Conservation (phyloP, 164 flowering plant genomes). For the Cinnamomum micranthum region DNA sequence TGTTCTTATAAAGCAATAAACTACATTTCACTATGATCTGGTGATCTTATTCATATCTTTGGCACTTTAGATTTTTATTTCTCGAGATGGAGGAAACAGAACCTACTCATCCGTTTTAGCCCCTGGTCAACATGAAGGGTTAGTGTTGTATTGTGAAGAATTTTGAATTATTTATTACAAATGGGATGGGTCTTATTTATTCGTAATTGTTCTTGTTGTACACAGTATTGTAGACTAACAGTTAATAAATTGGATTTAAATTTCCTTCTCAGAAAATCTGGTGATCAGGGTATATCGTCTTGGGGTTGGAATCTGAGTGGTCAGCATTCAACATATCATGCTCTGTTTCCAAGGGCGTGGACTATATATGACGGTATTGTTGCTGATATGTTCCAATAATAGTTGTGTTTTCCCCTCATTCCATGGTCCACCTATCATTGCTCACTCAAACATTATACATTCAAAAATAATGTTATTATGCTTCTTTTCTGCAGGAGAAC, state of each 20-base stretch:
- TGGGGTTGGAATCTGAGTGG: slow-evolving; percentile 99
- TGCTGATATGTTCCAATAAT: not conserved
- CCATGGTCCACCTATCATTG: not conserved
- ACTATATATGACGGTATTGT: slow-evolving; percentile 86
- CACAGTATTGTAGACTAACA: not conserved
- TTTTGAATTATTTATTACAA: not conserved
- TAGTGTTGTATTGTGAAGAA: not conserved
- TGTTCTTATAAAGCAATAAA: not conserved
- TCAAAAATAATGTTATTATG: not conserved
- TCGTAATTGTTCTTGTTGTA: not conserved
- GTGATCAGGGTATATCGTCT: slow-evolving; percentile 83
- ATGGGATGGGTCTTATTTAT: not conserved
- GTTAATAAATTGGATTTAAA: not conserved
- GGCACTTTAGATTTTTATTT: slow-evolving; percentile 77
- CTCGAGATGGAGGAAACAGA: slow-evolving; percentile 88
- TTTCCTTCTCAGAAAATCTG: slow-evolving; percentile 48
- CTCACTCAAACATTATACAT: not conserved
- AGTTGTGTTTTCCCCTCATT: not conserved
- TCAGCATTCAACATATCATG: slow-evolving; percentile 97
- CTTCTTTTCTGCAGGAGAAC: slow-evolving; percentile 64
- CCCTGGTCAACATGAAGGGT: slow-evolving; percentile 94
- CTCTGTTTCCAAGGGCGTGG: slow-evolving; percentile 98
- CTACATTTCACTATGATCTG: not conserved
- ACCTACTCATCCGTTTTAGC: slow-evolving; percentile 90
- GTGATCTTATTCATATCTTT: slow-evolving; percentile 9